Percentiles rank a stretch among this genome's conserved stretches.
These are phyloP conservation scores for Phytophthora ramorum DNA, from an alignment of 352 stramenopile species.

Conservation along the genomic window DNA sequence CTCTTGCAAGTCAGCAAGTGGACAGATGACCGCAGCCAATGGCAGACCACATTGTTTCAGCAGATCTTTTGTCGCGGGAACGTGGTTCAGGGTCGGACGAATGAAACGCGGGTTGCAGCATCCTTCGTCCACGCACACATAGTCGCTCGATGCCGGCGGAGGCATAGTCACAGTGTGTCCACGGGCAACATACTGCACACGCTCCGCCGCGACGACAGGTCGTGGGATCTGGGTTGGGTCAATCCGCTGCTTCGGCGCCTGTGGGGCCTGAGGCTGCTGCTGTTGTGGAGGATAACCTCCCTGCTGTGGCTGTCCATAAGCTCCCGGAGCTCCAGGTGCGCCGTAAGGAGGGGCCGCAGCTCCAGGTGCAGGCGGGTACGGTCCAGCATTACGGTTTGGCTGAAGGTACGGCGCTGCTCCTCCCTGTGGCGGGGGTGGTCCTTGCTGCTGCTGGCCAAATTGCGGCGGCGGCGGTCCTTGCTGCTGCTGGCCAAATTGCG, in stretches of 20 bases:
- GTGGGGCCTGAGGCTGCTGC: conserved; percentile 40
- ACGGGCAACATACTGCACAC: conserved; percentile 77
- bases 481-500: conserved; percentile 7
- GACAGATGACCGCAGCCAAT: conserved; percentile 83
- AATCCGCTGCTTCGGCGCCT: conserved; percentile 80
- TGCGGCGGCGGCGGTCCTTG: conserved; percentile 28
- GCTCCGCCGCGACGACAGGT: conserved; percentile 69
- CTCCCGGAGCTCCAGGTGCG: conserved; percentile 22
- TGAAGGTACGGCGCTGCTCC: conserved; percentile 40
- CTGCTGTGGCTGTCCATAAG: conserved; percentile 37
- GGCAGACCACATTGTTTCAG: conserved; percentile 81
- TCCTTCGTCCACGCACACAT: conserved; percentile 85
- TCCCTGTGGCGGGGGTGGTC: conserved; percentile 24
- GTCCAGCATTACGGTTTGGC: conserved; percentile 45
- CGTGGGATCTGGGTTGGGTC: conserved; percentile 90
- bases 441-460: conserved; percentile 34
- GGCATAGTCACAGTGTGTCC: conserved; percentile 88
- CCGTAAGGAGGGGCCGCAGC: conserved; percentile 31
- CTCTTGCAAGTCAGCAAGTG: conserved; percentile 81
- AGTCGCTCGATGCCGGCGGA: conserved; percentile 77
- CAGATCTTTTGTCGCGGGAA: conserved; percentile 77
- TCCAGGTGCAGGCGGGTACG: conserved; percentile 29
- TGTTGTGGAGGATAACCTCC: conserved; percentile 33
- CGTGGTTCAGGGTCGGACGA: conserved; percentile 86
- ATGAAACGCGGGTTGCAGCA: conserved; percentile 92